phyloP scores from a whole-genome alignment of 2,329 filamentous ascomycete genomes.

The Fusarium caatingaense region DNA sequence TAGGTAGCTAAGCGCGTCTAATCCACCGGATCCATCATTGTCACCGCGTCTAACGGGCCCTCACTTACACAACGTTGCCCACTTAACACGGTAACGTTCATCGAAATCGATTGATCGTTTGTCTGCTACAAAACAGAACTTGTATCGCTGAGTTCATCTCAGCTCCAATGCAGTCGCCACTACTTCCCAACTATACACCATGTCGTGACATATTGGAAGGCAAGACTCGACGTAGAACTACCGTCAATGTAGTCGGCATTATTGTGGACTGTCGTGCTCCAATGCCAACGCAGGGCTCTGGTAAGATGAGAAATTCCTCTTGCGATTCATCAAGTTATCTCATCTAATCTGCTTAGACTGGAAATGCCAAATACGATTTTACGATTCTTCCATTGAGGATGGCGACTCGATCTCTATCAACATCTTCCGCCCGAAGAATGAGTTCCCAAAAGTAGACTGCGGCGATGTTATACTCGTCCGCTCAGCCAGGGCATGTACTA shows the following conservation, averaged over 20 bases:
- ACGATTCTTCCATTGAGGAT: slow-evolving; percentile 66
- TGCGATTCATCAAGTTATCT: background rate
- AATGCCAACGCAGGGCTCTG: slow-evolving; percentile 61
- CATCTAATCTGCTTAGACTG: slow-evolving; percentile 57
- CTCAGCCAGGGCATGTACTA: slow-evolving; percentile 60
- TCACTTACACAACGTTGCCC: slow-evolving; percentile 15
- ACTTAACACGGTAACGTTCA: slow-evolving; percentile 20
- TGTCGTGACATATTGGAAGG: slow-evolving; percentile 59
- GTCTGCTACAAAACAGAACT: slow-evolving; percentile 7
- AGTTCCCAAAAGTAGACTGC: slow-evolving; percentile 60
- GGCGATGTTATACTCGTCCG: slow-evolving; percentile 60
- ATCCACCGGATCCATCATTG: background rate
- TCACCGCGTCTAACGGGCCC: slow-evolving; percentile 30
- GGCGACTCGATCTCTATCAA: slow-evolving; percentile 59
- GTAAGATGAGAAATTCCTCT: slow-evolving; percentile 52
- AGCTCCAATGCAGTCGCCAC: slow-evolving; percentile 15
- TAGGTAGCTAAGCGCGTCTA: slow-evolving; percentile 27
- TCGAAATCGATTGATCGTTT: background rate
- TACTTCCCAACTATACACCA: slow-evolving; percentile 44
- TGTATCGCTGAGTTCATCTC: slow-evolving; percentile 6
- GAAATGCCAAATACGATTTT: slow-evolving; percentile 70
- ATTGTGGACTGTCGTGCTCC: slow-evolving; percentile 73
- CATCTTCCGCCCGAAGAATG: slow-evolving; percentile 67
- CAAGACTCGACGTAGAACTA: slow-evolving; percentile 40
- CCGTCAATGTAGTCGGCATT: slow-evolving; percentile 75